phyloP scores from a whole-genome alignment of 352 stramenopile genomes.

The Pythium phragmitis region DNA sequence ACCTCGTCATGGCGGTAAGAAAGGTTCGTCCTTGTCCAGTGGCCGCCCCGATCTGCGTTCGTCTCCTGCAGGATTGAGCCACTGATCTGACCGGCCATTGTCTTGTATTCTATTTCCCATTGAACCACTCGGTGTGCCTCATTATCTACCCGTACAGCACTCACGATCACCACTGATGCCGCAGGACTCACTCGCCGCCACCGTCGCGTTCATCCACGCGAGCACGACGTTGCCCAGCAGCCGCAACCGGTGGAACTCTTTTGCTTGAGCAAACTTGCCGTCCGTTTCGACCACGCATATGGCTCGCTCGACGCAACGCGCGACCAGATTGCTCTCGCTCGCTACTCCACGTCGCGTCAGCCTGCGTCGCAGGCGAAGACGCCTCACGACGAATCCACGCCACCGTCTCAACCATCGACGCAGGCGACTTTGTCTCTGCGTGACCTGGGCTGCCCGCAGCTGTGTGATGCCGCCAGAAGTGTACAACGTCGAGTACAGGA shows the following conservation, averaged over 20 bases:
- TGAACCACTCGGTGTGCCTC: neutral
- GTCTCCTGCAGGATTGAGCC: neutral
- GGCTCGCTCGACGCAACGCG: neutral
- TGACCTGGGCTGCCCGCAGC: neutral
- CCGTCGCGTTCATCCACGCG: conserved; percentile 29
- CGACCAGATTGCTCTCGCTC: neutral
- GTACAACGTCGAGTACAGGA: conserved; percentile 23
- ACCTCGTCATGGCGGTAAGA: conserved; percentile 59
- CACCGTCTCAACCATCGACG: conserved; percentile 10
- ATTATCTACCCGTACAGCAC: neutral
- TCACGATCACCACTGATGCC: neutral
- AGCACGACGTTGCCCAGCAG: conserved; percentile 24
- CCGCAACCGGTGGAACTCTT: conserved; percentile 40
- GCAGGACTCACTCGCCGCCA: neutral
- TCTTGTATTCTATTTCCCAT: neutral
- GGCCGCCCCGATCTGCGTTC: neutral
- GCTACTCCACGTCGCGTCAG: conserved; percentile 1
- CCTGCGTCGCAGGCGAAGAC: neutral
- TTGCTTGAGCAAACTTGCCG: conserved; percentile 48
- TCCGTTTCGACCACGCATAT: conserved; percentile 29
- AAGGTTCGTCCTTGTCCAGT: conserved; percentile 64
- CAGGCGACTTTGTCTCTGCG: neutral
- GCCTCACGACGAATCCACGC: neutral
- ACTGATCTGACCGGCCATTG: conserved; percentile 26
- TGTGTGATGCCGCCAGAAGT: neutral